A percentile compares a stretch with the other conserved stretches of the same genome.
Conservation (phyloP, 495 filamentous ascomycete species). For the Poronia punctata region DNA sequence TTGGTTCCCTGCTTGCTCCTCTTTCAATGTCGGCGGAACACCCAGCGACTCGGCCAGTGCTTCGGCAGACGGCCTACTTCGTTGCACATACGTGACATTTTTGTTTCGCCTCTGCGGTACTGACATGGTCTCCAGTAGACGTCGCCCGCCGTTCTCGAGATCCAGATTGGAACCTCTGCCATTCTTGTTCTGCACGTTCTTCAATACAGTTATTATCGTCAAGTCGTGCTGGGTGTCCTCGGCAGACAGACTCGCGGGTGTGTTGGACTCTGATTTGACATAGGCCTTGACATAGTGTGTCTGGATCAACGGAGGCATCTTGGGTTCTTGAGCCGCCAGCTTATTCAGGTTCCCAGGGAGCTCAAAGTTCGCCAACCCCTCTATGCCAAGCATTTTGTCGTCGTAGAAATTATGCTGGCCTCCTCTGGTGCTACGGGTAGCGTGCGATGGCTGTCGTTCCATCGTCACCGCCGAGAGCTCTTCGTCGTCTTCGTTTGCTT, state of each 20-base stretch:
- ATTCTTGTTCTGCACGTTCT: slow-evolving; percentile 35
- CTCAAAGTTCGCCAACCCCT: slow-evolving; percentile 57
- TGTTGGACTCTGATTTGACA: slow-evolving; percentile 35
- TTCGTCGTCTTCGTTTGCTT: slow-evolving; percentile 42
- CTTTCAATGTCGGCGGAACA: slow-evolving; percentile 29
- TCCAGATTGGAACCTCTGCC: slow-evolving; percentile 39
- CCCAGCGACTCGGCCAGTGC: slow-evolving; percentile 34
- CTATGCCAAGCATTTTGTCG: slow-evolving; percentile 47
- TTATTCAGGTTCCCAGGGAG: slow-evolving; percentile 49
- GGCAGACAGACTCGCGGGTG: slow-evolving; percentile 44
- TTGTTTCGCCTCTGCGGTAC: slow-evolving; percentile 27
- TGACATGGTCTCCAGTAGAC: slow-evolving; percentile 36
- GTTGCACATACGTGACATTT: slow-evolving; percentile 34
- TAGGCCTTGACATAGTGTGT: slow-evolving; percentile 44
- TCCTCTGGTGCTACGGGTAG: slow-evolving; percentile 63
- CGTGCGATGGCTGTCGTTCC: slow-evolving; percentile 66
- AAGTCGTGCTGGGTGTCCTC: slow-evolving; percentile 56
- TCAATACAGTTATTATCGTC: slow-evolving; percentile 46
- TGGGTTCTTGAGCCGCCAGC: slow-evolving; percentile 41
- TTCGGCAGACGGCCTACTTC: slow-evolving; percentile 37
- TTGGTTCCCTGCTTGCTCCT: slow-evolving; percentile 11
- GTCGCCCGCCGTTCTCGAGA: slow-evolving; percentile 35
- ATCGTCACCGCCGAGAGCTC: slow-evolving; percentile 54
- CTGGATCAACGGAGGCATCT: slow-evolving; percentile 54
- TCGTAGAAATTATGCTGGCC: slow-evolving; percentile 48